Percentiles rank a stretch among this genome's conserved stretches.
Evolutionary conservation across 1,284 basidiomycete genomes (phyloP).

Genomic region (Pseudozyma thailandica): DNA sequence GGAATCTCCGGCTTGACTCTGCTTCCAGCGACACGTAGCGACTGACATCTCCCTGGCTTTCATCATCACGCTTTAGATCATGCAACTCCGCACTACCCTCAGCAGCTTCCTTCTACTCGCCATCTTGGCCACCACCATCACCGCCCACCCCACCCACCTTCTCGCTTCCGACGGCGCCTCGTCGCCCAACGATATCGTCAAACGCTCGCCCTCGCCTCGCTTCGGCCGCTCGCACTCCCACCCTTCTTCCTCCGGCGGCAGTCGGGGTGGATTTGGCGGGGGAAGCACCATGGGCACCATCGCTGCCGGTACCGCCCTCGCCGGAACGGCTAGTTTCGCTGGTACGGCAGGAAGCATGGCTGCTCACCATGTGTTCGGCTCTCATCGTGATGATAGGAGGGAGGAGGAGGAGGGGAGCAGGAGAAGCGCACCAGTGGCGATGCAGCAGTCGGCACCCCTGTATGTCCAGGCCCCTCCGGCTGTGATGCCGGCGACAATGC

Average conservation of each 20-base stretch:
- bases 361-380: conserved; percentile 17
- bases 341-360: conserved; percentile 17
- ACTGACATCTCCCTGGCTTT: conserved; percentile 5
- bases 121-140: neutral
- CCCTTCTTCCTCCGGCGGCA: conserved; percentile 2
- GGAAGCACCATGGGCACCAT: conserved; percentile 10
- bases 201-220: conserved; percentile 15
- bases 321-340: conserved; percentile 18
- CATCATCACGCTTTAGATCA: neutral
- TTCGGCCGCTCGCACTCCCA: neutral
- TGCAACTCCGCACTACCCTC: conserved; percentile 10
- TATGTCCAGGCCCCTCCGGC: no score
- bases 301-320: conserved; percentile 7
- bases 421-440: no score
- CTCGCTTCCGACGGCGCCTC: conserved; percentile 2
- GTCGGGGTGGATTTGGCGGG: conserved; percentile 1
- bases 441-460: no score
- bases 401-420: conserved; percentile 67
- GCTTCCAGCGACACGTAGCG: neutral
- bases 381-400: conserved; percentile 28
- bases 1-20: no score
- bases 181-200: conserved; percentile 29
- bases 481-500: neutral
- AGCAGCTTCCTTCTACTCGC: neutral
- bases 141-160: neutral